phyloP scores from a whole-genome alignment of 345 rosid species.

The Mercurialis annua region DNA sequence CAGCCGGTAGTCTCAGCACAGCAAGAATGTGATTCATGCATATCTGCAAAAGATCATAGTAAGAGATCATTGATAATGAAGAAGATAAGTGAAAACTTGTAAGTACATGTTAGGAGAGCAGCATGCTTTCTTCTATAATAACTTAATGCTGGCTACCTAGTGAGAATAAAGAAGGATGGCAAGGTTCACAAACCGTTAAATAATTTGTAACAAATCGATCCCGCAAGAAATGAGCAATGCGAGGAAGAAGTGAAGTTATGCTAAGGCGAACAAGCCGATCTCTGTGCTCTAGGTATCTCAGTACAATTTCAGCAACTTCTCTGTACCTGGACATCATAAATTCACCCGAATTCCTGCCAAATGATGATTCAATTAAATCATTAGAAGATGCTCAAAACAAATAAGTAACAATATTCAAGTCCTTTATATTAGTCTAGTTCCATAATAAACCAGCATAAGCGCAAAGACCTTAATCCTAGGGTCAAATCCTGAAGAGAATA shows the following conservation, averaged over 20 bases:
- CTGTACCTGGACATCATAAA: slow-evolving; percentile 99
- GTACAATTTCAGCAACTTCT: slow-evolving; percentile 98
- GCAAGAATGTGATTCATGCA: slow-evolving; percentile 95
- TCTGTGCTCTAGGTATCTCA: slow-evolving; percentile 84
- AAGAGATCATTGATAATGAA: background rate
- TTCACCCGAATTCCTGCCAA: slow-evolving; percentile 95
- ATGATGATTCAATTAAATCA: slow-evolving; percentile 9
- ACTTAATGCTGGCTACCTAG: background rate
- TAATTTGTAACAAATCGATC: slow-evolving; percentile 95
- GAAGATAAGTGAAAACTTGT: background rate
- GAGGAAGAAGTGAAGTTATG: slow-evolving; percentile 96
- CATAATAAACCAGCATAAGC: no score
- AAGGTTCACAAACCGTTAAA: slow-evolving; percentile 56
- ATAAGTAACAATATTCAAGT: background rate
- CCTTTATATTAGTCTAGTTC: no score
- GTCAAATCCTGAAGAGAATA: no score
- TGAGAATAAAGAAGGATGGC: slow-evolving; percentile 11
- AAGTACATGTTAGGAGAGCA: background rate
- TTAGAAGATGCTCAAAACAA: background rate
- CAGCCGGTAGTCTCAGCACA: slow-evolving; percentile 79
- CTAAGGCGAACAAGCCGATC: slow-evolving; percentile 99
- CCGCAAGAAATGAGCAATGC: slow-evolving; percentile 97
- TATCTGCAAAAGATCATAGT: slow-evolving; percentile 51
- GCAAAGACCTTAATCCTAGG: no score
- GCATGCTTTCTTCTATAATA: slow-evolving; percentile 9